These are phyloP conservation scores for Copromyces sp. DNA, from an alignment of 495 filamentous ascomycete genomes.

Conservation along the genomic window DNA sequence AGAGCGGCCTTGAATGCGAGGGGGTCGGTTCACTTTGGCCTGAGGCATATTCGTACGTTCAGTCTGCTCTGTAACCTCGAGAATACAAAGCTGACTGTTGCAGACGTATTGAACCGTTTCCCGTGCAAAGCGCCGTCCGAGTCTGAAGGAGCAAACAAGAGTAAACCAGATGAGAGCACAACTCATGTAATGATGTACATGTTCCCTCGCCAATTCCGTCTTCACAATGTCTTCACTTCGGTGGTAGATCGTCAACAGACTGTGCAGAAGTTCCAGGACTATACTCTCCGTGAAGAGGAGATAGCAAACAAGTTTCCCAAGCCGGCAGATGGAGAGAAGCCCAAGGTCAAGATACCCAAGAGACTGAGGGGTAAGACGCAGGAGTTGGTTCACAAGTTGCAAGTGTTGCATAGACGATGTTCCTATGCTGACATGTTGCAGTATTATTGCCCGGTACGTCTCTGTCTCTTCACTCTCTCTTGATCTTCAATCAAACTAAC, in stretches of 20 bases:
- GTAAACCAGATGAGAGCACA: conserved; percentile 42
- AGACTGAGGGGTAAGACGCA: conserved; percentile 54
- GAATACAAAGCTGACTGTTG: neutral
- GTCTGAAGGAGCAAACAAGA: neutral
- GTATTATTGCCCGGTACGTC: conserved; percentile 64
- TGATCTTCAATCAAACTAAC: too few relatives aligned
- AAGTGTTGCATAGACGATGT: conserved; percentile 60
- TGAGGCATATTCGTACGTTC: conserved; percentile 69
- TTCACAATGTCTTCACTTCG: conserved; percentile 86
- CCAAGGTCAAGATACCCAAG: conserved; percentile 51
- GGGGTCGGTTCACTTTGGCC: conserved; percentile 58
- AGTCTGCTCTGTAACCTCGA: neutral
- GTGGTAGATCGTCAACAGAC: conserved; percentile 52
- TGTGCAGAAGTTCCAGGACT: conserved; percentile 65
- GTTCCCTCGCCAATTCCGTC: conserved; percentile 80
- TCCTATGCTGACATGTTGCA: conserved; percentile 65
- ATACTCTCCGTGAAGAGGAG: conserved; percentile 73
- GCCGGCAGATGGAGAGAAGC: conserved; percentile 5
- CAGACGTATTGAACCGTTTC: conserved; percentile 81
- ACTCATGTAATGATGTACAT: conserved; percentile 81
- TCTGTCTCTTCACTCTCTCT: neutral
- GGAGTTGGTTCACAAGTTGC: conserved; percentile 55
- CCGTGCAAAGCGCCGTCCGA: conserved; percentile 22
- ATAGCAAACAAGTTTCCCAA: conserved; percentile 40
- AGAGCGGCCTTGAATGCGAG: conserved; percentile 56